Conservation (phyloP, 2,329 filamentous ascomycete species). For the Colletotrichum abscissum region DNA sequence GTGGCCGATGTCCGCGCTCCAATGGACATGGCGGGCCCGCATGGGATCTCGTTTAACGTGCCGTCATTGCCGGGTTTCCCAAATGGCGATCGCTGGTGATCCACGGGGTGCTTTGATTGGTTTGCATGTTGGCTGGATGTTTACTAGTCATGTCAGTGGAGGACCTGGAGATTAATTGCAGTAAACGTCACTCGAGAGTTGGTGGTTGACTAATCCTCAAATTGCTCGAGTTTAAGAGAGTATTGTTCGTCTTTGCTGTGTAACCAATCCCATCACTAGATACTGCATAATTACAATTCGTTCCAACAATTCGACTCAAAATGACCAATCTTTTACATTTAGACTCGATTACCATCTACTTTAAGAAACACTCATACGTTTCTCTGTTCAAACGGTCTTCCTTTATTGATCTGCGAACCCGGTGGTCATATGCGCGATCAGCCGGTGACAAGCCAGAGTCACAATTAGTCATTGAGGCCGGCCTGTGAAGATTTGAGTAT, state of each 20-base stretch:
- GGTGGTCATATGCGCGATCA: not conserved
- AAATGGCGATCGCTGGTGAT: not conserved
- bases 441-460: not conserved
- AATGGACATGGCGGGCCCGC: not conserved
- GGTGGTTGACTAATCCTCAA: too few relatives aligned
- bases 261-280: too few relatives aligned
- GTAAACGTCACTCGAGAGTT: too few relatives aligned
- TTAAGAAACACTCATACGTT: not conserved
- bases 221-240: too few relatives aligned
- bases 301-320: too few relatives aligned
- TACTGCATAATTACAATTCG: too few relatives aligned
- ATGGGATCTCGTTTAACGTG: not conserved
- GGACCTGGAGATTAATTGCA: not conserved
- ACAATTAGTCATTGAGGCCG: not conserved
- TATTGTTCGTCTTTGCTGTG: too few relatives aligned
- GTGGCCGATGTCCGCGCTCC: not conserved
- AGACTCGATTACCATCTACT: too few relatives aligned
- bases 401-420: too few relatives aligned
- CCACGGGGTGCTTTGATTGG: not conserved
- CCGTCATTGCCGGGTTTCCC: slow-evolving; percentile 16
- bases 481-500: not conserved
- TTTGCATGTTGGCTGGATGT: not conserved
- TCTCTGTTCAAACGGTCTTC: not conserved
- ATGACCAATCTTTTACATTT: too few relatives aligned
- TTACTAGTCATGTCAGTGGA: not conserved